Evolutionary conservation across 106 monocot genomes (phyloP).

Genomic region (Amphibolis antarctica): DNA sequence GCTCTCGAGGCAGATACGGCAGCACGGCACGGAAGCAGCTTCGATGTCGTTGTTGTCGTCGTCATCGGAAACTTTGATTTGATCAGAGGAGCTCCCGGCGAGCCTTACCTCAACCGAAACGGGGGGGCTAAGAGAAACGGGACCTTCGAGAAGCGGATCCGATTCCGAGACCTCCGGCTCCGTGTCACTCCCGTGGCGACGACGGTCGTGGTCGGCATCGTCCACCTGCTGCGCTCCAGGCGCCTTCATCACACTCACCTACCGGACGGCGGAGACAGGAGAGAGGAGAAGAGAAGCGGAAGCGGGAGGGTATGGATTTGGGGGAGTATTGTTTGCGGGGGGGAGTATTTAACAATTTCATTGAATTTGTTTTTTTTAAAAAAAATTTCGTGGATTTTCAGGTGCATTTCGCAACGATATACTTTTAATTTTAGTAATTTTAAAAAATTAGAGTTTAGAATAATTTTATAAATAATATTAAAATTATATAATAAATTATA

Average conservation of each 20-base stretch:
- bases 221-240: not conserved
- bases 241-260: not conserved
- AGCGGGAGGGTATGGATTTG: too few relatives aligned
- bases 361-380: too few relatives aligned
- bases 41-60: constrained; percentile 48
- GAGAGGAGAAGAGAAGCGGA: too few relatives aligned
- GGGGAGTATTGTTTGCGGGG: too few relatives aligned
- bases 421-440: too few relatives aligned
- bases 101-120: constrained; percentile 6
- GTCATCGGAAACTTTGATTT: constrained; percentile 15
- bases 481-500: too few relatives aligned
- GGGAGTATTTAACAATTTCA: too few relatives aligned
- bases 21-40: constrained; percentile 40
- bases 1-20: constrained; percentile 85
- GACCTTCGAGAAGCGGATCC: constrained; percentile 49
- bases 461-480: too few relatives aligned
- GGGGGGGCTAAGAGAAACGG: not conserved
- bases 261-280: too few relatives aligned
- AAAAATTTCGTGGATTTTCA: too few relatives aligned
- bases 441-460: too few relatives aligned
- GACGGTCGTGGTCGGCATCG: not conserved
- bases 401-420: too few relatives aligned
- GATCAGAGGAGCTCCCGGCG: constrained; percentile 21
- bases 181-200: not conserved
- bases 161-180: constrained; percentile 23